Evolutionary conservation across 1,284 basidiomycete species (phyloP).

Genomic region (Trichosporon sp.): DNA sequence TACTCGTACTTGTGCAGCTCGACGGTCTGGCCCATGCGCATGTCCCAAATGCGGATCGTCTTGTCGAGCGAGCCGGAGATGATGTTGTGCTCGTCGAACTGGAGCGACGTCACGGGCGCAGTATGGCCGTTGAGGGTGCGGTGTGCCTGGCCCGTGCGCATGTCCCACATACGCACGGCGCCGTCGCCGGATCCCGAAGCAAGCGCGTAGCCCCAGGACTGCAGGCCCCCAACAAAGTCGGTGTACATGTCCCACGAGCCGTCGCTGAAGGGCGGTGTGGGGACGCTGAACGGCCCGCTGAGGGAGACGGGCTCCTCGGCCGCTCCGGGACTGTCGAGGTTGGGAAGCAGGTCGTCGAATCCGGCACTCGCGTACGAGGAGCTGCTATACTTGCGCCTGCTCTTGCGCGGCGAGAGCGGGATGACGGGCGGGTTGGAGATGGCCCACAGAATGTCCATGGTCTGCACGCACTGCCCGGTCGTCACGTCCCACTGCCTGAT

Average conservation of each 20-base stretch:
- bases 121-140: constrained; percentile 92
- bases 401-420: constrained; percentile 53
- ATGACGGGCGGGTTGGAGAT: constrained; percentile 81
- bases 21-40: constrained; percentile 82
- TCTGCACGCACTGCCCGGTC: constrained; percentile 96
- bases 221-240: constrained; percentile 95
- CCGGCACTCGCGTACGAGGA: constrained; percentile 51
- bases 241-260: constrained; percentile 92
- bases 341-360: constrained; percentile 59
- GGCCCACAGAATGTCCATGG: constrained; percentile 99
- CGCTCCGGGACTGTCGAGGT: constrained; percentile 37
- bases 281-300: constrained; percentile 70
- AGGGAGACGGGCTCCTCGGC: constrained; percentile 34
- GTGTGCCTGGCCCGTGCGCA: constrained; percentile 97
- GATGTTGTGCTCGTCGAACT: constrained; percentile 95
- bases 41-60: constrained; percentile 95
- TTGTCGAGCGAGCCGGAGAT: constrained; percentile 91
- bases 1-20: constrained; percentile 91
- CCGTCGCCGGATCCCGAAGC: constrained; percentile 97
- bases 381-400: constrained; percentile 37
- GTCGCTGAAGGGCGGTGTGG: constrained; percentile 83
- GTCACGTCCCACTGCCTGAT: constrained; percentile 96
- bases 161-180: constrained; percentile 98
- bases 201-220: constrained; percentile 98
- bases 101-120: constrained; percentile 87